A percentile compares a stretch with the other conserved stretches of the same genome.
Evolutionary conservation across 1,284 basidiomycete genomes (phyloP).

Genomic region (Marasmius sp.): DNA sequence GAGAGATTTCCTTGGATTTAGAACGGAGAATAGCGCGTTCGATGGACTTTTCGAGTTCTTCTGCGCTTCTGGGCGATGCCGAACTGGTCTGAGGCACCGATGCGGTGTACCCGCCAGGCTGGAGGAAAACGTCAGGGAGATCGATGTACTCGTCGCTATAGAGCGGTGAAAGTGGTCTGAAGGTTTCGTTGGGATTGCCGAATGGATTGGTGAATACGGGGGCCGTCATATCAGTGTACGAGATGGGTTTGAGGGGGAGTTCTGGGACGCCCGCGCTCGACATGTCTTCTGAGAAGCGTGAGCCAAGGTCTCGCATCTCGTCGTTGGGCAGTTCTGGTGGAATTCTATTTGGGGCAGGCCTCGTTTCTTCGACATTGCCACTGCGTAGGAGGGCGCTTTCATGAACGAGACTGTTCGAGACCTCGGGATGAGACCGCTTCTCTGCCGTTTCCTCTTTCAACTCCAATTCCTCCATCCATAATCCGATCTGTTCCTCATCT

Average conservation of each 20-base stretch:
- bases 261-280: neutral
- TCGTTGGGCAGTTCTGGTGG: neutral
- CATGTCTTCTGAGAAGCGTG: neutral
- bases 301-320: neutral
- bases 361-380: neutral
- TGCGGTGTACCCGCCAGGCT: neutral
- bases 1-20: neutral
- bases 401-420: neutral
- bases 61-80: neutral
- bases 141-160: neutral
- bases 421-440: neutral
- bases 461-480: neutral
- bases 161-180: neutral
- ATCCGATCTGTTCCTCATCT: neutral
- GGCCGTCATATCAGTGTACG: neutral
- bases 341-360: neutral
- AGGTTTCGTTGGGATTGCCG: neutral
- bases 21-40: neutral
- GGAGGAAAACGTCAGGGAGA: neutral
- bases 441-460: neutral
- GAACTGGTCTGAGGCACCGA: neutral
- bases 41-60: neutral
- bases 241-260: neutral
- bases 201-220: neutral
- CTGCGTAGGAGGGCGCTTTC: neutral